Percentiles rank a stretch among this genome's conserved stretches.
phyloP scores from a whole-genome alignment of 2,329 filamentous ascomycete genomes.

The Beauveria australis region DNA sequence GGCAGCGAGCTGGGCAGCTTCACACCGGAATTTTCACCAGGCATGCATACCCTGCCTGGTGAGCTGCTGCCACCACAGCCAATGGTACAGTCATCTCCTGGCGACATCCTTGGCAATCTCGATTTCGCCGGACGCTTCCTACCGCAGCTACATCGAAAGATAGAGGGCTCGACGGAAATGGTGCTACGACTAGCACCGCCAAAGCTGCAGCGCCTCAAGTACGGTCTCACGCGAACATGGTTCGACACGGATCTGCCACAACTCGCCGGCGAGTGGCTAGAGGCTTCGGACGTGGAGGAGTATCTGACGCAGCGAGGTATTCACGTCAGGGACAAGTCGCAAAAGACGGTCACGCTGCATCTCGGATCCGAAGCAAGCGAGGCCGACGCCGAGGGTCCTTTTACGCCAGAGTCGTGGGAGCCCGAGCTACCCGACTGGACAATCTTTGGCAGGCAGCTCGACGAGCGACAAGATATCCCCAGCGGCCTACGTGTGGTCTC shows the following conservation, averaged over 20 bases:
- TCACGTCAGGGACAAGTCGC: neutral
- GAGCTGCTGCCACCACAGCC: slow-evolving; percentile 6
- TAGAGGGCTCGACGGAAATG: neutral
- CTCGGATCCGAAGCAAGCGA: neutral
- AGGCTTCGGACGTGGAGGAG: slow-evolving; percentile 8
- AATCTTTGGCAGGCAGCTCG: slow-evolving; percentile 6
- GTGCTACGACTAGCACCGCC: slow-evolving; percentile 7
- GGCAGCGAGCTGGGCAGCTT: neutral
- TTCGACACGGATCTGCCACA: slow-evolving; percentile 7
- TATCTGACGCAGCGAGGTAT: slow-evolving; percentile 9
- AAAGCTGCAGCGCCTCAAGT: slow-evolving; percentile 6
- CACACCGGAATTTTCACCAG: neutral
- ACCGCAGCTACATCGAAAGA: slow-evolving; percentile 8
- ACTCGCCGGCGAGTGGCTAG: slow-evolving; percentile 9
- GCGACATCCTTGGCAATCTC: neutral
- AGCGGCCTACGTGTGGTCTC: neutral
- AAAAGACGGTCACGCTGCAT: neutral
- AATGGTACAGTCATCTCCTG: neutral
- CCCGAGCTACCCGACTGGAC: slow-evolving; percentile 10
- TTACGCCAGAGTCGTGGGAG: slow-evolving; percentile 5
- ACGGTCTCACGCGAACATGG: slow-evolving; percentile 8
- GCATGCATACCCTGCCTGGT: neutral
- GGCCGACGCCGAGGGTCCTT: neutral
- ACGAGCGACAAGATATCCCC: slow-evolving; percentile 4
- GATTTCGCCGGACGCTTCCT: neutral